Conservation (phyloP, 495 filamentous ascomycete species). For the Neurospora sp. region DNA sequence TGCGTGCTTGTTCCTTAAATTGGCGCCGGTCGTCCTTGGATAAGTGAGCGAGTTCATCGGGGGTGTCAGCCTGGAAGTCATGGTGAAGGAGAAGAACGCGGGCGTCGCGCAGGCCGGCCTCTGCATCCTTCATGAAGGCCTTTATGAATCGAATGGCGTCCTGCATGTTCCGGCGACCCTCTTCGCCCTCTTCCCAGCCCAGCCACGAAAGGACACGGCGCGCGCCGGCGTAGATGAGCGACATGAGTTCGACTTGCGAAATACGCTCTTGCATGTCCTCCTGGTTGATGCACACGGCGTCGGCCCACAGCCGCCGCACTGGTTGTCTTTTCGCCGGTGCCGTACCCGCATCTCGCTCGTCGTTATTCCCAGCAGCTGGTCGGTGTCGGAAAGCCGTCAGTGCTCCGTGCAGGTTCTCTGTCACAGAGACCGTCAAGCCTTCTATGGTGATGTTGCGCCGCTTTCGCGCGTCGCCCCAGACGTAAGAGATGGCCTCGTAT, state of each 20-base stretch:
- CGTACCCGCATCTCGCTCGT: background rate
- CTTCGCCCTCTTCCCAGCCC: slow-evolving; percentile 13
- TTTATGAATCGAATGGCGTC: slow-evolving; percentile 10
- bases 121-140: slow-evolving; percentile 9
- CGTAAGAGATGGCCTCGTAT: slow-evolving; percentile 28
- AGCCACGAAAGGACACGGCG: slow-evolving; percentile 17
- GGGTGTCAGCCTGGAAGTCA: background rate
- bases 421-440: slow-evolving; percentile 12
- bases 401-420: slow-evolving; percentile 10
- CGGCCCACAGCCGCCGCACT: slow-evolving; percentile 21
- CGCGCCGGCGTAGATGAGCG: slow-evolving; percentile 19
- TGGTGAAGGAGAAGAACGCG: slow-evolving; percentile 10
- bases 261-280: slow-evolving; percentile 22
- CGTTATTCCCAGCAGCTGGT: background rate
- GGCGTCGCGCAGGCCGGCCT: slow-evolving; percentile 1
- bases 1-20: slow-evolving; percentile 6
- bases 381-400: slow-evolving; percentile 8
- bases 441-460: slow-evolving; percentile 7
- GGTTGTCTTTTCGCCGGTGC: background rate
- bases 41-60: background rate
- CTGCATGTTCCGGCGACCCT: slow-evolving; percentile 1
- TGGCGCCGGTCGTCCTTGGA: slow-evolving; percentile 3
- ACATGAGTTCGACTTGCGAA: slow-evolving; percentile 28
- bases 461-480: slow-evolving; percentile 17
- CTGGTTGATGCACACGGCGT: slow-evolving; percentile 30